Percentiles rank a stretch among this genome's conserved stretches.
Conservation (phyloP, 192 early-diverging fungal genomes). For the Coemansia brasiliensis region DNA sequence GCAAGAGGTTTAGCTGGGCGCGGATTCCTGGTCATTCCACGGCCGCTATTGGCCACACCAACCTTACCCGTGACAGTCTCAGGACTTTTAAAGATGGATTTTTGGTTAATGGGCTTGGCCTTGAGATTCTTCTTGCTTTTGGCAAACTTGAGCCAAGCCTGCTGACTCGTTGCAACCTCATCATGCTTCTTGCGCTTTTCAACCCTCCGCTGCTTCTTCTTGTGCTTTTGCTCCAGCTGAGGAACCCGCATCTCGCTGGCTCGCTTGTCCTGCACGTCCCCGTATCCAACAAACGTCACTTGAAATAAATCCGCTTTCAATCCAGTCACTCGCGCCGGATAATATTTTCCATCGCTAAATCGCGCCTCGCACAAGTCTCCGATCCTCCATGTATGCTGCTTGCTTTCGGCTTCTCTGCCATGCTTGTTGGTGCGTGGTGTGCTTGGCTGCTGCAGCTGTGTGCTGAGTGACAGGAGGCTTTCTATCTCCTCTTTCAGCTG, state of each 20-base stretch:
- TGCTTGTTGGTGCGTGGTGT: constrained; percentile 1
- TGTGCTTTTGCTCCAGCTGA: background rate
- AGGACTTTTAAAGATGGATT: constrained; percentile 54
- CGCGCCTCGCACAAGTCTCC: constrained; percentile 30
- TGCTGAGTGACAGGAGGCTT: constrained; percentile 27
- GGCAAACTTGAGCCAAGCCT: constrained; percentile 53
- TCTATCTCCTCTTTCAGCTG: constrained; percentile 41
- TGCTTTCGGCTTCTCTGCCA: background rate
- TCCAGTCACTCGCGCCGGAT: constrained; percentile 23
- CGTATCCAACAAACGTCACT: constrained; percentile 36
- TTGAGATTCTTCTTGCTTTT: constrained; percentile 47
- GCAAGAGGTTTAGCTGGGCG: background rate
- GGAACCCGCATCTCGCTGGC: constrained; percentile 15
- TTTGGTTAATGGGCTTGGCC: constrained; percentile 48
- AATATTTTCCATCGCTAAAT: constrained; percentile 19
- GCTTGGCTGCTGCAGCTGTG: constrained; percentile 16
- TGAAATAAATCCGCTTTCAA: constrained; percentile 6
- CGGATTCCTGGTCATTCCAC: constrained; percentile 43
- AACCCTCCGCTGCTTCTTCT: constrained; percentile 10
- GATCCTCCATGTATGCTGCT: constrained; percentile 14
- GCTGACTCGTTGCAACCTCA: constrained; percentile 25
- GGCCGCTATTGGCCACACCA: constrained; percentile 46
- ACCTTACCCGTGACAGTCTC: constrained; percentile 41
- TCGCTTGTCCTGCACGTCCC: constrained; percentile 22
- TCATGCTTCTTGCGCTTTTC: constrained; percentile 11